Percentiles rank a stretch among this genome's conserved stretches.
phyloP scores from a whole-genome alignment of 371 early-diverging fungal genomes.

The Batkoa obscura region DNA sequence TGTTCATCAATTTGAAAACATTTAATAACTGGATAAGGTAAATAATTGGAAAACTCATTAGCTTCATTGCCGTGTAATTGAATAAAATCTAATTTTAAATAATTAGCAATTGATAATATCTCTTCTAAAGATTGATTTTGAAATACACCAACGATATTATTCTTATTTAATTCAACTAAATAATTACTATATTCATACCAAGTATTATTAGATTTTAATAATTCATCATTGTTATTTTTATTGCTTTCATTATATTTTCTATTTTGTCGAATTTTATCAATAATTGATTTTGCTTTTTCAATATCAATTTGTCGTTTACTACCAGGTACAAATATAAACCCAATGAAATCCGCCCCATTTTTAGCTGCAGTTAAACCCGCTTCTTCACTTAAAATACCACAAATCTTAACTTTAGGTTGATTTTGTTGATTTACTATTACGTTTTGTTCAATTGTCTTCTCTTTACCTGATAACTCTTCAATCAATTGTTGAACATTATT shows the following conservation, averaged over 20 bases:
- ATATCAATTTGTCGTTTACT: conserved; percentile 37
- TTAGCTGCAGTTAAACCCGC: conserved; percentile 61
- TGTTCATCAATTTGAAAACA: conserved; percentile 53
- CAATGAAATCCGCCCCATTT: conserved; percentile 75
- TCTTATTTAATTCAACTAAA: conserved; percentile 27
- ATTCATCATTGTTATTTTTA: too few relatives aligned
- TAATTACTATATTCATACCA: conserved; percentile 36
- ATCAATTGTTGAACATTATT: conserved; percentile 55
- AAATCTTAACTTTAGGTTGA: conserved; percentile 60
- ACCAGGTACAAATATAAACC: conserved; percentile 70
- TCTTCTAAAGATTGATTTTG: conserved; percentile 57
- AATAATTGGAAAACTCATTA: conserved; percentile 29
- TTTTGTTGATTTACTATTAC: background rate
- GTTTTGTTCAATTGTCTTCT: background rate
- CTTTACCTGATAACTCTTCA: conserved; percentile 29
- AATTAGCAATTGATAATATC: conserved; percentile 39
- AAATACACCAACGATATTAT: conserved; percentile 86
- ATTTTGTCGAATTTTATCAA: conserved; percentile 24
- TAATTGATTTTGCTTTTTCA: conserved; percentile 38
- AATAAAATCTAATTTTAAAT: conserved; percentile 62
- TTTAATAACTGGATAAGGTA: conserved; percentile 74
- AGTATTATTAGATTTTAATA: conserved; percentile 11
- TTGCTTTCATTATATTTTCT: too few relatives aligned
- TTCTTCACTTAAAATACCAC: conserved; percentile 63
- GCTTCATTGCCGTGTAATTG: conserved; percentile 85